These are phyloP conservation scores for Farysia itapuensis DNA, from an alignment of 1,284 basidiomycete species.

Conservation along the genomic window DNA sequence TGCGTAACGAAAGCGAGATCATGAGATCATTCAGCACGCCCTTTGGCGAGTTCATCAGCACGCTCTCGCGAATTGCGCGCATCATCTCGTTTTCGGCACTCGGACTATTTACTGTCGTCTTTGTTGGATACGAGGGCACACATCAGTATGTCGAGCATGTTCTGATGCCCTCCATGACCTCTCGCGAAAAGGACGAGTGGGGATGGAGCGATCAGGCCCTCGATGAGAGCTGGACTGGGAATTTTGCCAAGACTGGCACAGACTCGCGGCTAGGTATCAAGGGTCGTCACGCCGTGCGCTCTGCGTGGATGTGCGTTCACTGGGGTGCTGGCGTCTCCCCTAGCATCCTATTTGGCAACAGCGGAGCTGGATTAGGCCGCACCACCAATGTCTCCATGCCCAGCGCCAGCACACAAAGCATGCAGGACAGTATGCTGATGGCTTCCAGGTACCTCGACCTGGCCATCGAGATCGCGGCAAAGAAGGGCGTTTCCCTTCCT, in stretches of 20 bases:
- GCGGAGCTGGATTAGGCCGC: constrained; percentile 15
- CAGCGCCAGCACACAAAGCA: constrained; percentile 6
- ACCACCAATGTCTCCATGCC: constrained; percentile 24
- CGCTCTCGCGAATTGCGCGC: constrained; percentile 51
- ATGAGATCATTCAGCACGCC: constrained; percentile 43
- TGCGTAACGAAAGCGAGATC: constrained; percentile 38
- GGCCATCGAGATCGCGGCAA: constrained; percentile 34
- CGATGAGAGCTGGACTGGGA: constrained; percentile 39
- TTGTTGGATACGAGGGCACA: constrained; percentile 45
- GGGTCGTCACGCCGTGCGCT: constrained; percentile 50
- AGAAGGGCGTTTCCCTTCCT: constrained; percentile 39
- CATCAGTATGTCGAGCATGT: constrained; percentile 56
- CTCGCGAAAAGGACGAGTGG: constrained; percentile 10
- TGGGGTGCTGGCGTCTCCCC: constrained; percentile 57
- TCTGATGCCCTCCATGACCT: constrained; percentile 26
- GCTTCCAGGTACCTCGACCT: constrained; percentile 44
- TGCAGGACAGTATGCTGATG: constrained; percentile 39
- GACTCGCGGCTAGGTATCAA: constrained; percentile 49
- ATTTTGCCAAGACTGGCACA: constrained; percentile 22
- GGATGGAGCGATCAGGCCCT: constrained; percentile 29
- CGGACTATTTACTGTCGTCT: constrained; percentile 28
- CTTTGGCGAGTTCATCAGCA: constrained; percentile 46
- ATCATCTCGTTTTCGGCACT: constrained; percentile 48
- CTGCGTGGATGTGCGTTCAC: constrained; percentile 53
- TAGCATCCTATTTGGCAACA: constrained; percentile 30